Base-by-base conservation (phyloP, 352 stramenopile species). In the Globisporangium carolinianum region DNA sequence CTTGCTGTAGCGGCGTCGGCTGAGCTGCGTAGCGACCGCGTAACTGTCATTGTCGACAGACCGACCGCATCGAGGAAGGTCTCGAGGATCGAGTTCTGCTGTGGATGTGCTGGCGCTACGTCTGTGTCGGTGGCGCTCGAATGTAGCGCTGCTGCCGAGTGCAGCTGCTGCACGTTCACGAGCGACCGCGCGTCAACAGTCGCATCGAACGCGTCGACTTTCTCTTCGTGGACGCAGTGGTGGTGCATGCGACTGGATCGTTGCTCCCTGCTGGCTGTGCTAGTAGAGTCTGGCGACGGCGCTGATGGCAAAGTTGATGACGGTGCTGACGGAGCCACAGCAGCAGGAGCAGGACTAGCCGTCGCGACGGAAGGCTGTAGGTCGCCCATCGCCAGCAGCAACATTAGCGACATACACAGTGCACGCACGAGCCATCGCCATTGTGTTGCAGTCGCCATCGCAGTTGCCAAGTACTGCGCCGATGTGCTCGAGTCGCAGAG, bases 171-270 rank as follows among this genome's bases (percentile, higher is more conserved):
- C 0, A 65, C 66, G 18, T 49, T 62, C 5, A 66, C 46, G 4
- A 89, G 51, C 0, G 70, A 84, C 8, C 58, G 57, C 9, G 47
- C 24, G 36, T 91, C 68, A 39, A 86, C 64, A 0, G 67, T 74
- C 6, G 61, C 61, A 5, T 74, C 69, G 24, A 91, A 89, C 15
- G 63, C 67, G 7, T 72, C 66, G 0, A 67, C n/a, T 60, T 87
- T 80, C 35, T 72, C 72, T n/a, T 91, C 82, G 51, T 91, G 82
- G 10, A 86, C 75, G 56, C 82, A 91, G 55, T 91, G 77, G 18
- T 58, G 58, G 50, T 51, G 48, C 18, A 6, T 48, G 11, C 35
- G 24, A 39, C 56, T 48, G 6, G 46, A 0, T 35, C 9, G 5
- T 14, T 14, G 17, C 4, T 52, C 18, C 4, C 12, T 7, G n/a